These are phyloP conservation scores for Myriangium duriaei DNA, from an alignment of 2,329 filamentous ascomycete genomes.

Conservation along the genomic window DNA sequence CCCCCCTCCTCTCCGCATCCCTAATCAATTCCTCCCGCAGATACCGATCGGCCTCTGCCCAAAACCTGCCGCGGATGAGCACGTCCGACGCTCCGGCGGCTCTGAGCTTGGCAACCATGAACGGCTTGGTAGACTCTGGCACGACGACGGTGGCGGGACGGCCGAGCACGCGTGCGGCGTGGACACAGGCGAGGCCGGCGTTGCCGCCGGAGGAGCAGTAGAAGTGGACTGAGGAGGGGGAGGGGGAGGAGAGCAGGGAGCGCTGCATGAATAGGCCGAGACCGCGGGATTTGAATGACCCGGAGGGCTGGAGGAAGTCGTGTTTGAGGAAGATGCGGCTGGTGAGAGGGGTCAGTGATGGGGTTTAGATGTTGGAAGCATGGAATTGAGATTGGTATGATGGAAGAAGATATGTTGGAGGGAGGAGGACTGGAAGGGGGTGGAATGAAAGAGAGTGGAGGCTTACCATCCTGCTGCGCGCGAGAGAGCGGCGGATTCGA, in stretches of 20 bases:
- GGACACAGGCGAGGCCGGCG: slow-evolving; percentile 70
- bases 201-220: slow-evolving; percentile 75
- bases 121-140: slow-evolving; percentile 48
- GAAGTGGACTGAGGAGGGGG: slow-evolving; percentile 46
- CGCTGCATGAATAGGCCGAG: slow-evolving; percentile 59
- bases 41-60: slow-evolving; percentile 57
- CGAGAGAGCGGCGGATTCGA: slow-evolving; percentile 55
- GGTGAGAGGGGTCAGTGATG: slow-evolving; percentile 17
- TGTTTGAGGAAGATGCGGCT: slow-evolving; percentile 75
- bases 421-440: slow-evolving; percentile 1
- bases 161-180: slow-evolving; percentile 52
- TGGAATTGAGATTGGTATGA: background rate
- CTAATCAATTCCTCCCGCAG: slow-evolving; percentile 46
- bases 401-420: background rate
- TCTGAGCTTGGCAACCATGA: slow-evolving; percentile 60
- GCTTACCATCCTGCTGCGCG: slow-evolving; percentile 58
- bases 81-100: slow-evolving; percentile 56
- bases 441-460: slow-evolving; percentile 3
- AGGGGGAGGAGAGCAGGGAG: slow-evolving; percentile 27
- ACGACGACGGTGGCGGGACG: slow-evolving; percentile 65
- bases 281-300: slow-evolving; percentile 66
- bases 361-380: slow-evolving; percentile 24
- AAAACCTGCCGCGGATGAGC: slow-evolving; percentile 53
- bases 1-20: slow-evolving; percentile 27
- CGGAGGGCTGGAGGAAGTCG: slow-evolving; percentile 71